These are phyloP conservation scores for Cryomyces minteri DNA, from an alignment of 495 filamentous ascomycete genomes.

Conservation along the genomic window DNA sequence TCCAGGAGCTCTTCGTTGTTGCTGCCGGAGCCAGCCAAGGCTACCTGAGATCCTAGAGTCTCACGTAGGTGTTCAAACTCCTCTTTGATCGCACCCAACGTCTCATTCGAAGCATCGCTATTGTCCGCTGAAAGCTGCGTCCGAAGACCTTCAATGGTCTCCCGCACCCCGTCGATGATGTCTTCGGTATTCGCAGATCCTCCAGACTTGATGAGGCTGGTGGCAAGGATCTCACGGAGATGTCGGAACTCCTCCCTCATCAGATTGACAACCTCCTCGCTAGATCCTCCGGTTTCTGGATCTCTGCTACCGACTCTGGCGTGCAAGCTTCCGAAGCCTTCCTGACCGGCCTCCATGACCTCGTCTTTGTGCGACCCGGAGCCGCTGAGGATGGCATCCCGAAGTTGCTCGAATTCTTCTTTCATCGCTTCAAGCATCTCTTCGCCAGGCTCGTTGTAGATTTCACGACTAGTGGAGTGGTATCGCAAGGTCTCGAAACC, in stretches of 20 bases:
- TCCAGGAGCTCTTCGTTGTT: conserved; percentile 36
- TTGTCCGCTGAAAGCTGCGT: conserved; percentile 13
- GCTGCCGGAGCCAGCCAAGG: conserved; percentile 10
- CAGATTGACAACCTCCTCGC: conserved; percentile 11
- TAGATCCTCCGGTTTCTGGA: conserved; percentile 1
- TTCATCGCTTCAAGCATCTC: conserved; percentile 26
- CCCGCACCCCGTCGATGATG: conserved; percentile 29
- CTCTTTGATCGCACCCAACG: conserved; percentile 13
- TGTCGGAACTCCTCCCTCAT: conserved; percentile 36
- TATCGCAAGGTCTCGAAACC: conserved; percentile 18
- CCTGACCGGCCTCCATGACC: conserved; percentile 17
- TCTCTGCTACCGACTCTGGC: conserved; percentile 8
- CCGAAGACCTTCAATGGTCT: conserved; percentile 18
- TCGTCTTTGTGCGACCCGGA: conserved; percentile 18
- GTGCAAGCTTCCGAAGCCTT: conserved; percentile 17
- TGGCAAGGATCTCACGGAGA: conserved; percentile 53
- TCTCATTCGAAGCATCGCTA: conserved; percentile 13
- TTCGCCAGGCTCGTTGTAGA: conserved; percentile 15
- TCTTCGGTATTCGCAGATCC: conserved; percentile 37
- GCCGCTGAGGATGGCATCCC: conserved; percentile 13
- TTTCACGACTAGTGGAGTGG: conserved; percentile 10
- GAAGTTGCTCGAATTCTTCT: conserved; percentile 43
- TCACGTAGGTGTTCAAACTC: conserved; percentile 18
- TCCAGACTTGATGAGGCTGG: conserved; percentile 35
- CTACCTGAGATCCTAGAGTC: conserved; percentile 13